phyloP scores from a whole-genome alignment of 1,284 basidiomycete genomes.

The Sporisorium iseilematis-ciliati region DNA sequence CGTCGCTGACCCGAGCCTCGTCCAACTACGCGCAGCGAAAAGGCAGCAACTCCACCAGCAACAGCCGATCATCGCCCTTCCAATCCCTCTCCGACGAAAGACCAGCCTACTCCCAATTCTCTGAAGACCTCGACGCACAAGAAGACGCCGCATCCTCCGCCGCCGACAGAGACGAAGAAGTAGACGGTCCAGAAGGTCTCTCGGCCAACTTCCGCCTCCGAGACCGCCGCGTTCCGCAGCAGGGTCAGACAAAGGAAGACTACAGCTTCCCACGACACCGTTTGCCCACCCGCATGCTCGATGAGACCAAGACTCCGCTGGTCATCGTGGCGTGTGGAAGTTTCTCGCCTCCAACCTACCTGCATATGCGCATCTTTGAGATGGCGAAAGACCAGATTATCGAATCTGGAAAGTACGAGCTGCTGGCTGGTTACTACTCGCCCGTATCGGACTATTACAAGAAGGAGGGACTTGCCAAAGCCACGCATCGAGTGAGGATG shows the following conservation, averaged over 20 bases:
- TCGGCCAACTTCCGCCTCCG: slow-evolving; percentile 14
- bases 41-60: slow-evolving; percentile 15
- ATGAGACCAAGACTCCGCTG: slow-evolving; percentile 66
- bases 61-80: slow-evolving; percentile 12
- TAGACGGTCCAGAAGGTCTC: slow-evolving; percentile 43
- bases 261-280: slow-evolving; percentile 67
- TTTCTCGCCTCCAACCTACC: slow-evolving; percentile 75
- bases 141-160: slow-evolving; percentile 47
- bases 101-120: slow-evolving; percentile 50
- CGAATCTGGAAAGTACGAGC: slow-evolving; percentile 91
- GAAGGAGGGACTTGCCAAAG: slow-evolving; percentile 67
- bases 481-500: slow-evolving; percentile 69
- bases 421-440: slow-evolving; percentile 92
- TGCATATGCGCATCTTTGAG: slow-evolving; percentile 88
- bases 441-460: slow-evolving; percentile 76
- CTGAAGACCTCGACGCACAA: slow-evolving; percentile 47
- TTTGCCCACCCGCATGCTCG: slow-evolving; percentile 64
- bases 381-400: slow-evolving; percentile 96
- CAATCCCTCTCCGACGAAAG: slow-evolving; percentile 17
- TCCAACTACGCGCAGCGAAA: slow-evolving; percentile 7
- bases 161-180: slow-evolving; percentile 56
- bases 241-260: slow-evolving; percentile 59
- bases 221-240: slow-evolving; percentile 50
- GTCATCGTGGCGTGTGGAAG: slow-evolving; percentile 73
- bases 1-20: not conserved